Base-by-base conservation (phyloP, 208 protist genomes). In the Leishmania mexicana region DNA sequence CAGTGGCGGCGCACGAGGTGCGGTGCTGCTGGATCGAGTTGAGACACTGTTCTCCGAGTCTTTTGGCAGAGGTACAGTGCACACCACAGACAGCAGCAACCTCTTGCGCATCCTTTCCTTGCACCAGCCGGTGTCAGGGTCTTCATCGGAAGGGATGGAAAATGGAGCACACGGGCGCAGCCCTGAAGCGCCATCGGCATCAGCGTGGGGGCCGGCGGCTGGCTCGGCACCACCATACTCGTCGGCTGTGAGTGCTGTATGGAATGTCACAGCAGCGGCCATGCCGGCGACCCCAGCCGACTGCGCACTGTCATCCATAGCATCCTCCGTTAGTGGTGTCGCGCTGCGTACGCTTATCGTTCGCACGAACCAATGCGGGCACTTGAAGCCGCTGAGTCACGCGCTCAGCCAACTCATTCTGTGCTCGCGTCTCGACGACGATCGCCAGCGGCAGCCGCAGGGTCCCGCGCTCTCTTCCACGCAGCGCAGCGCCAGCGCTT, bases 1-100 rank as follows among this genome's bases (percentile, higher is more conserved):
- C 49, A 95, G 93, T 49, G 93, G 90, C 5, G 91, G 91, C 2
- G 70, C 74, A 65, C 76, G 75, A 3, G 79, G 79, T 24, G 85
- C 75, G 1, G 60, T 54, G 4, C 67, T 89, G 81, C 71, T 84
- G 24, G 58, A 81, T 19, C 51, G 45, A 15, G 13, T 83, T 5
- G 62, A 58, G 28, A 70, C 40, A n/a, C 75, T 81, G 64, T 83
- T 84, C 64, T 64, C 51, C 42, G 15, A 76, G 35, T 67, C 76
- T 35, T 83, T 64, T 24, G 78, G 78, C 0, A 57, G 8, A 4
- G 77, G 64, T 15, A 73, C 70, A 11, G 80, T 84, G 70, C 68
- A 68, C 42, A 78, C 76, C 31, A 80, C 78, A n/a, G 38, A 13
- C 17, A 82, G 85, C 81, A 79, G 71, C 10, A 47, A 42, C 35